Base-by-base conservation (phyloP, 306 rosid species). In the Leucaena leucocephala region DNA sequence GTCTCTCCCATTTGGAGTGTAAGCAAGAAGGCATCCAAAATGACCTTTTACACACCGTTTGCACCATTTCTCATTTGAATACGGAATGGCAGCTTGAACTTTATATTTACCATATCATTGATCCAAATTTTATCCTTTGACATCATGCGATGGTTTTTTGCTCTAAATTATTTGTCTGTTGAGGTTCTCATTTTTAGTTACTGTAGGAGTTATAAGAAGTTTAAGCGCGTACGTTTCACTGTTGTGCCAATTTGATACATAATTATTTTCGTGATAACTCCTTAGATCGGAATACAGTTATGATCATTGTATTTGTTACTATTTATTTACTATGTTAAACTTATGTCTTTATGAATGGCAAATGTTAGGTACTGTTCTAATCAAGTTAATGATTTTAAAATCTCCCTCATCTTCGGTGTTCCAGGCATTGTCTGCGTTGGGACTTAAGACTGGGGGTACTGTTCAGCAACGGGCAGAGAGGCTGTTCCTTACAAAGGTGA, bases 401-500 rank as follows among this genome's bases (percentile, higher is more conserved):
- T 64, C 76, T 27, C 63, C 35, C 74, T 69, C 38, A 43, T 68
- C 12, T 54, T 61, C 71, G 16, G 46, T 77, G 22, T 52, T 73
- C 81, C 81, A 95, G 98, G 98, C 98, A 78, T 79, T 95, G 77
- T 85, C 89, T 65, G 92, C 86, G 6, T 71, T 92, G 76, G 98
- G 97, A 74, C 92, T 95, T 64, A 95, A 95, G 87, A 84, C 86
- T 3, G 98, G 98, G 39, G 98, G 98, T 59, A 95, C 98, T 34
- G 77, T 91, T 77, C 96, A 91, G 87, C 98, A 95, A 84, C 97
- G 98, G 36, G 98, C 98, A 50, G 98, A 95, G 88, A 91, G 98
- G 85, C 96, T 95, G 77, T 91, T 92, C 86, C 96, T 95, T 49
- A 92, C 96, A 38, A 95, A 95, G 97, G 98, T 95, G 48, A 80